A percentile compares a stretch with the other conserved stretches of the same genome.
These are phyloP conservation scores for Pythium oligandrum DNA, from an alignment of 352 stramenopile genomes.

Conservation along the genomic window DNA sequence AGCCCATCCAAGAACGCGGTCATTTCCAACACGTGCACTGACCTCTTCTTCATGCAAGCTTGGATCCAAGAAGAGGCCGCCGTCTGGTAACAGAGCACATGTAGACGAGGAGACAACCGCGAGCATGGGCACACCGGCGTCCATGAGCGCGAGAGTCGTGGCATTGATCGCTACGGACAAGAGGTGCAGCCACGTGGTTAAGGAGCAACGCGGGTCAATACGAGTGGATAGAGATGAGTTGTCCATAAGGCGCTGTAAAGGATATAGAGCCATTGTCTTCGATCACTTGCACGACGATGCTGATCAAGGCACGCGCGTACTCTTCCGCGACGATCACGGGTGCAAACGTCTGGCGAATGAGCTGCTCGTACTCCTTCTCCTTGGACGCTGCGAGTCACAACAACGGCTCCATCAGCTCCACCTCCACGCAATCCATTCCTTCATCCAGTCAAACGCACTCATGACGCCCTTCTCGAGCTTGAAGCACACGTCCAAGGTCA, in stretches of 20 bases:
- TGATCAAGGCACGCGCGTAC: constrained; percentile 82
- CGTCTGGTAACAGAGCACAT: constrained; percentile 60
- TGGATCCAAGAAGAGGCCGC: constrained; percentile 64
- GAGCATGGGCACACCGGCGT: constrained; percentile 76
- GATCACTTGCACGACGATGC: constrained; percentile 82
- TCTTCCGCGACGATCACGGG: constrained; percentile 59
- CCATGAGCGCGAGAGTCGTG: constrained; percentile 68
- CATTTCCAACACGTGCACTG: neutral
- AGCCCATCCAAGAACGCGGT: neutral
- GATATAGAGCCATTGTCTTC: constrained; percentile 79
- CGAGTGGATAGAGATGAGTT: constrained; percentile 13
- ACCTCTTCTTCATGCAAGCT: constrained; percentile 72
- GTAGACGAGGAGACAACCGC: constrained; percentile 63
- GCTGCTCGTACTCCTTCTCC: constrained; percentile 83
- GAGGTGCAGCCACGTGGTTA: constrained; percentile 40
- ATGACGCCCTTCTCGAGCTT: constrained; percentile 74
- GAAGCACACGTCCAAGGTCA: constrained; percentile 70
- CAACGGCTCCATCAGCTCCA: neutral
- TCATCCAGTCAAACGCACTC: constrained; percentile 30
- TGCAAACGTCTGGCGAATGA: constrained; percentile 75
- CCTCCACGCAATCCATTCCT: neutral
- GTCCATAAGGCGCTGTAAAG: constrained; percentile 20
- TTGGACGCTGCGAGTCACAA: constrained; percentile 43
- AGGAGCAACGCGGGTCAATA: constrained; percentile 20
- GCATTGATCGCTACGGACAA: constrained; percentile 81